Base-by-base conservation (phyloP, 2,329 filamentous ascomycete genomes). In the Cladosporium sp. region DNA sequence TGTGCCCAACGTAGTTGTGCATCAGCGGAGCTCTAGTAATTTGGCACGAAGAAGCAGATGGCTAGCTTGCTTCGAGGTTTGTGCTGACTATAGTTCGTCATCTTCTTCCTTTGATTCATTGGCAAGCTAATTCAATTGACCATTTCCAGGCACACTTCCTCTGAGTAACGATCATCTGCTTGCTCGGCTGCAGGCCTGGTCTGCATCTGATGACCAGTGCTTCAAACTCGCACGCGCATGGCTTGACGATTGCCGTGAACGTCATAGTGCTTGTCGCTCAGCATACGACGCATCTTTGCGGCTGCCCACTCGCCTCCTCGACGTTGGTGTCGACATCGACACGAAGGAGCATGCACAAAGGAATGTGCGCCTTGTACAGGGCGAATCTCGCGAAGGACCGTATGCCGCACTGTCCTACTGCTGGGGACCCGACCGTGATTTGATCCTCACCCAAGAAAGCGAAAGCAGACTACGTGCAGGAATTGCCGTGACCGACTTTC, bases 41-140 rank as follows among this genome's bases (percentile, higher is more conserved):
- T 14, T 30, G 15, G 49, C 49, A 30, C 8, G 1, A n/a, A 18
- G 49, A 54, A 54, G 49, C 49, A 49, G 44, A 5, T 61, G 55
- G 47, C 24, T 67, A 28, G 65, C 65, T 24, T 67, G 60, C 47
- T 67, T 67, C 34, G 65, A 67, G 24, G 60, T 58, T n/a, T 67
- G 65, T 36, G 65, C 54, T 24, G 60, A 67, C 14, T 38, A 59
- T 15, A 30, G 65, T 64, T n/a, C 49, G 49, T 54, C 24, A 26
- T 54, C 6, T 28, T 12, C 24, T 15, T 18, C 28, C 24, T 7
- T 18, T 11, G 10, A 47, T 24, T 18, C 3, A 3, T 21, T 11
- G n/a, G n/a, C n/a, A 47, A 24, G 41, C 41, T 21, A 47, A 47
- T 47, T 2, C n/a, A 21, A 47, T 24, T 21, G n/a, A 21, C 41